Conservation (phyloP, 441 rosid species). For the Erysimum pusillum region DNA sequence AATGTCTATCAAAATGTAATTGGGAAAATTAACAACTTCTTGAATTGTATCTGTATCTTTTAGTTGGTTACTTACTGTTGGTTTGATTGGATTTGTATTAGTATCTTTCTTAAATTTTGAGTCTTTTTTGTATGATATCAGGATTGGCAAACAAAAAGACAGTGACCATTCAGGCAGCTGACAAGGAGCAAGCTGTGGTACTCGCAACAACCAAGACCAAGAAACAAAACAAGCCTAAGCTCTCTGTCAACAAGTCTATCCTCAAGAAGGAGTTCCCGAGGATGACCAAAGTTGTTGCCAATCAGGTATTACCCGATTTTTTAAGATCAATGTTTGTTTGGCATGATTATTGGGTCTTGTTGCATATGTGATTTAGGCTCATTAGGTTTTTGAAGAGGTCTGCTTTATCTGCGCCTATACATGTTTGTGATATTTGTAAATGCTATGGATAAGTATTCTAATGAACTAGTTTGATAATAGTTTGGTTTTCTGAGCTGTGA, state of each 20-base stretch:
- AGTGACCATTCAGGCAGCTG: slow-evolving; percentile 43
- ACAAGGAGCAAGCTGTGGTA: slow-evolving; percentile 44
- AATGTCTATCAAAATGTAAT: background rate
- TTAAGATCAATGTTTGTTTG: background rate
- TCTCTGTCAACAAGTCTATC: slow-evolving; percentile 60
- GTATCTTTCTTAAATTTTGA: background rate
- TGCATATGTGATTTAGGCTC: background rate
- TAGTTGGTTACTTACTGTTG: background rate
- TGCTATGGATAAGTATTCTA: background rate
- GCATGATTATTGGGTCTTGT: background rate
- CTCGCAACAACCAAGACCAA: slow-evolving; percentile 50
- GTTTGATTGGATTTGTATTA: background rate
- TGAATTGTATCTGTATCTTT: background rate
- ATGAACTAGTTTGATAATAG: background rate
- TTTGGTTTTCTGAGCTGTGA: slow-evolving; percentile 47
- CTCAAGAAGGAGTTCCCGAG: slow-evolving; percentile 67
- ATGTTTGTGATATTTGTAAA: background rate
- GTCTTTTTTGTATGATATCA: background rate
- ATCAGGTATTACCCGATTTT: slow-evolving; percentile 51
- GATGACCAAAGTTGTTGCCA: slow-evolving; percentile 67
- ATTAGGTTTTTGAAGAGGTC: background rate
- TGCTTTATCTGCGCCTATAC: no score
- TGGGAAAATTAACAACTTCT: background rate
- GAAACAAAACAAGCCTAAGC: slow-evolving; percentile 62
- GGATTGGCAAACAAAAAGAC: slow-evolving; percentile 53